Evolutionary conservation across 768 basidiomycete genomes (phyloP), one percentile per base, ranked within the genome.

Genomic region (Gloeopeniophorella convolvens): DNA sequence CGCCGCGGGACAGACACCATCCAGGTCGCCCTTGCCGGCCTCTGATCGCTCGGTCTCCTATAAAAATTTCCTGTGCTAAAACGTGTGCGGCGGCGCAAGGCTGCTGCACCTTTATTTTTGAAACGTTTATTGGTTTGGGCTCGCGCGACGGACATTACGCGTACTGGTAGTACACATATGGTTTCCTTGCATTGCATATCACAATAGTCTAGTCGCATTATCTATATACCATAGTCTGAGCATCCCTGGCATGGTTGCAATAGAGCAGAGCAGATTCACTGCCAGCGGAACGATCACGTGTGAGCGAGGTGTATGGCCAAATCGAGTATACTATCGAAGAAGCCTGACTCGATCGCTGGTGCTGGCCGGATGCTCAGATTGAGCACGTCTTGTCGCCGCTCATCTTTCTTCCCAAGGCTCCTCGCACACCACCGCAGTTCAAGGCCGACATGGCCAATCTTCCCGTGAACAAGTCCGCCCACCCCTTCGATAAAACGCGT

Each of bases 401-500:
- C 23, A 36, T 42, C 35, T 28, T 42, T 30, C 37, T 28, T 16
- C 30, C 27, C 34, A 21, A 12, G 23, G 12, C 45, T 26, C 13
- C 13, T 40, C 39, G 10, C 34, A 32, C 24, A 32, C 23, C 27
- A 24, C 26, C 39, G 43, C 34, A 46, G 30, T 56, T 26, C 43
- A 56, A 51, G 27, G 26, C 60, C 0, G 40, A 56, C 42, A 68
- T 67, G 67, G 48, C 63, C 10, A 59, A 52, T 13, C 41, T 50
- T 4, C 33, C 58, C 1, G 76, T 93, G 56, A 87, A 93, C 76
- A 95, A 87, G 71, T 79, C 78, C 2, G 85, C 81, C 0, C 90
- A 93, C 63, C 64, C 82, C 2, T 99, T 99, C 64, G 89, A 94
- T 67, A 95, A 94, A 69, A 56, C 71, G 18, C 78, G 83, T 20